Evolutionary conservation across 2,329 filamentous ascomycete species (phyloP), one percentile per base, ranked within the genome.

Genomic region (Botrytis sinoallii): DNA sequence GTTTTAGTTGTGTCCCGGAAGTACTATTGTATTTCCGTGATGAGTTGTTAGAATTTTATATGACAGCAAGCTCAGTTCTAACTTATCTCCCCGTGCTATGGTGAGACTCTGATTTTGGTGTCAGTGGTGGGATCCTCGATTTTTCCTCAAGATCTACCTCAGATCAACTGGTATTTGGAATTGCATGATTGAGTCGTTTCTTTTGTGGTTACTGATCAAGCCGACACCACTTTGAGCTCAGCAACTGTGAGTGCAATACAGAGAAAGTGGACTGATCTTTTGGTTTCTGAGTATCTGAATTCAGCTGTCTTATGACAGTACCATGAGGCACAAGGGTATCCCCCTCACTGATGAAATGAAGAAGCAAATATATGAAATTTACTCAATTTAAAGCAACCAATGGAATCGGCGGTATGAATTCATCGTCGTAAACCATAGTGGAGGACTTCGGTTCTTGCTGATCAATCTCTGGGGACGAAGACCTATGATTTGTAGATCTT

Each of bases 301-400:
- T 57, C 46, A 57, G 65, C 65, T 55, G 25, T 40, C 48, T 68
- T 18, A 38, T 32, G 52, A 29, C 38, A 55, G 35, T 55, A 44
- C 20, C 46, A 57, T 10, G 44, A 57, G 8, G 12, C 29, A 48
- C 48, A 67, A 57, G 46, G 70, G 22, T 68, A 4, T 16, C n/a
- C 22, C 29, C 40, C 16, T 67, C 38, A 64, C n/a, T 44, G 57
- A 46, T 25, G 44, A 67, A 35, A 20, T 32, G 12, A 42, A 70
- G 18, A 48, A 46, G 59, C 48, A 67, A 52, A 35, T 46, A 55
- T 32, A 44, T 44, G 65, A 59, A 68, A 35, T 46, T 32, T 57
- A 22, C 64, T 68, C 52, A 68, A 68, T 48, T 16, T 69, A 42
- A 73, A 61, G 55, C 64, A 73, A n/a, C 71, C 55, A 69, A 60